Evolutionary conservation across 257 asterid genomes (phyloP).

Genomic region (Osmanthus fragrans): DNA sequence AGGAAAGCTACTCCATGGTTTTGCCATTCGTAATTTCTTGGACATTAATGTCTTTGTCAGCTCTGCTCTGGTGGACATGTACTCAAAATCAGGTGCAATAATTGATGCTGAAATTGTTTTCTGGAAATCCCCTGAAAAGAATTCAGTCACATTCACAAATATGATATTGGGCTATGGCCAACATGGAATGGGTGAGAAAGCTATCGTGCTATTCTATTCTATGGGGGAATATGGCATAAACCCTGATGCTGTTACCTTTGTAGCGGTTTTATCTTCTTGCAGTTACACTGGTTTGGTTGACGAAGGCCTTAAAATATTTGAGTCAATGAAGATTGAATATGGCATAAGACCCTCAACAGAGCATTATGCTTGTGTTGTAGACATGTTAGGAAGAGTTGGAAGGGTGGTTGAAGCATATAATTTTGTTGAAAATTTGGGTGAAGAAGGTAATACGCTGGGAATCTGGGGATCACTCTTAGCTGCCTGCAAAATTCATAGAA

Average conservation of each 20-base stretch:
- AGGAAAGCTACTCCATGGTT: conserved; percentile 70
- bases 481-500: conserved; percentile 67
- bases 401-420: conserved; percentile 76
- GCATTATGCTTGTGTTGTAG: conserved; percentile 78
- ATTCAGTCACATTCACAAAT: conserved; percentile 77
- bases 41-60: conserved; percentile 67
- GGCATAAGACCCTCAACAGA: conserved; percentile 62
- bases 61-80: conserved; percentile 87
- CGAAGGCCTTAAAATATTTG: conserved; percentile 72
- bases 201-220: conserved; percentile 51
- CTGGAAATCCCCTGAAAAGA: conserved; percentile 45
- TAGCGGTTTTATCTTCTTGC: conserved; percentile 82
- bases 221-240: conserved; percentile 46
- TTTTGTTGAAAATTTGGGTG: conserved; percentile 55
- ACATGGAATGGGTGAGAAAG: conserved; percentile 85
- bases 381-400: conserved; percentile 91
- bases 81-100: conserved; percentile 76
- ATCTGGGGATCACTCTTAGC: conserved; percentile 88
- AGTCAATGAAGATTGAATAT: conserved; percentile 56
- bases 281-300: conserved; percentile 63
- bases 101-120: conserved; percentile 70
- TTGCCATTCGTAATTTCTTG: conserved; percentile 59
- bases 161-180: conserved; percentile 92
- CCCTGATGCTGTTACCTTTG: conserved; percentile 62
- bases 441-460: conserved; percentile 50